Percentiles rank a stretch among this genome's conserved stretches.
Conservation (phyloP, 495 filamentous ascomycete species). For the Venustampulla echinocandica region DNA sequence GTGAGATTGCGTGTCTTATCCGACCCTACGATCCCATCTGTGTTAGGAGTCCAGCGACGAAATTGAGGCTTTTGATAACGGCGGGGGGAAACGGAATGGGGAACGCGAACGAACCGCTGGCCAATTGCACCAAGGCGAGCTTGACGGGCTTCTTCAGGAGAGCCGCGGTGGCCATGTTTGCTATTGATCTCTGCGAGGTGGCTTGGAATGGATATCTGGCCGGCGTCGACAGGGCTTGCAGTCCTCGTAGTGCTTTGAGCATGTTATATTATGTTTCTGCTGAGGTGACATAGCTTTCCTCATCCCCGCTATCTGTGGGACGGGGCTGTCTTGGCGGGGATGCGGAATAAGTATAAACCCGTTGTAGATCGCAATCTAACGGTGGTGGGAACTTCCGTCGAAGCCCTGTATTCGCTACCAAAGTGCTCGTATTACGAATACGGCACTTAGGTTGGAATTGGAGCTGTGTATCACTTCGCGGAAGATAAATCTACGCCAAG, state of each 20-base stretch:
- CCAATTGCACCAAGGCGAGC: slow-evolving; percentile 75
- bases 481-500: no score
- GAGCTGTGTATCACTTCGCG: no score
- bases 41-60: no score
- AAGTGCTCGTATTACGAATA: no score
- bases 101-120: slow-evolving; percentile 43
- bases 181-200: neutral
- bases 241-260: neutral
- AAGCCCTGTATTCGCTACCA: no score
- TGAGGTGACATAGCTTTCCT: neutral
- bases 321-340: neutral
- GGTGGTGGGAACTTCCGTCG: no score
- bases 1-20: slow-evolving; percentile 81
- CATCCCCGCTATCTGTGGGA: neutral
- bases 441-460: no score
- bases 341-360: no score
- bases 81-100: slow-evolving; percentile 1
- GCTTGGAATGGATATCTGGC: neutral
- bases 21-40: slow-evolving; percentile 43
- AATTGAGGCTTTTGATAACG: no score
- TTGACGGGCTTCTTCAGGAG: slow-evolving; percentile 67
- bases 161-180: slow-evolving; percentile 39
- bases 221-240: neutral
- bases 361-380: no score
- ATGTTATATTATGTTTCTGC: neutral